Base-by-base conservation (phyloP, 768 basidiomycete species). In the Mycena chlorophos region DNA sequence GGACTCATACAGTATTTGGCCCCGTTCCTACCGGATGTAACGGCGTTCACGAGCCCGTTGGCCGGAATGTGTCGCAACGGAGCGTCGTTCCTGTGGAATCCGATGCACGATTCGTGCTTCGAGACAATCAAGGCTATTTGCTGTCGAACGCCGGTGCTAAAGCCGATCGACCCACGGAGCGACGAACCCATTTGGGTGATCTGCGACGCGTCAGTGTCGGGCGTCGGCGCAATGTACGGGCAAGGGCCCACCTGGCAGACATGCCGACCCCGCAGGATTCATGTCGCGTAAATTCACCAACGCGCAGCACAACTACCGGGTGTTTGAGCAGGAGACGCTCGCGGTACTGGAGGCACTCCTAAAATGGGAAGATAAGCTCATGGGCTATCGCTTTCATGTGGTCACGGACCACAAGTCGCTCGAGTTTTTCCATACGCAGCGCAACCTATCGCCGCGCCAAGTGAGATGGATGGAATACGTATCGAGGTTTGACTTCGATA, bases 1-100 rank as follows among this genome's bases (percentile, higher is more conserved):
- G 76, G 77, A 17, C 64, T 78, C 0, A 68, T 77, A 0, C 64
- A 77, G 23, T 78, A 78, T 51, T 34, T 78, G 1, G 66, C 63
- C 2, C 66, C 67, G 5, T 75, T 73, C 55, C 60, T 78, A 50
- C 72, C 74, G 0, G 65, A 75, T 46, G 55, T 76, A 1, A 64
- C 72, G 0, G 50, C 65, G 1, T 76, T 67, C 37, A 73, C 68
- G 0, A 58, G 61, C 2, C 73, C 72, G 2, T 51, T 80, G 10
- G 50, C 68, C 5, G 50, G 52, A 0, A 71, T 75, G 49, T 50
- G 43, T 0, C 42, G 50, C 19, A 73, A 75, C 57, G 68, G 66
- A 0, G 58, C 51, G 14, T 55, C 54, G 14, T 77, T 69, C 42
- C 26, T 48, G 1, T 72, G 68, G 73, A 52, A 60, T 0, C 66